Evolutionary conservation across 2,329 filamentous ascomycete species (phyloP).

Genomic region (Stagonosporopsis vannaccii): DNA sequence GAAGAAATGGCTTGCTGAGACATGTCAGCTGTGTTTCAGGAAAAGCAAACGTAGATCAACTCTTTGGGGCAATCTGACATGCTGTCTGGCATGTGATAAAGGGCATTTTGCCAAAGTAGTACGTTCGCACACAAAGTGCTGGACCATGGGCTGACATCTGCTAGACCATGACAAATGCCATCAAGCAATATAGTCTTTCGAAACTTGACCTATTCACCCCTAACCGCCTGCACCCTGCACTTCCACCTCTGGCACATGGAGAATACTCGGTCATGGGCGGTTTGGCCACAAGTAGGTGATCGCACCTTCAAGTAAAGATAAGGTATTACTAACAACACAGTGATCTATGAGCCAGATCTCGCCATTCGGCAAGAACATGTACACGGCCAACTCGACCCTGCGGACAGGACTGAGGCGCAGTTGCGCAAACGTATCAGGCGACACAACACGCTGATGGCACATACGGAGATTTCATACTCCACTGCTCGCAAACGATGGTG

Average conservation of each 20-base stretch:
- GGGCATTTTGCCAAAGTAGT: slow-evolving; percentile 40
- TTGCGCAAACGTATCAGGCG: slow-evolving; percentile 24
- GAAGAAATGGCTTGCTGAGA: slow-evolving; percentile 34
- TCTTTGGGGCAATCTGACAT: slow-evolving; percentile 30
- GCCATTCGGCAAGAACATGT: slow-evolving; percentile 30
- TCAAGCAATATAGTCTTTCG: slow-evolving; percentile 28
- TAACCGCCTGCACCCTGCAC: slow-evolving; percentile 32
- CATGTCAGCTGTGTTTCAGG: slow-evolving; percentile 40
- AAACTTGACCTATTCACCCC: slow-evolving; percentile 47
- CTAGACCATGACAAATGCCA: slow-evolving; percentile 43
- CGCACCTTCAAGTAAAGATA: rapidly evolving
- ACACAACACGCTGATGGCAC: slow-evolving; percentile 31
- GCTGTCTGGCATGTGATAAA: slow-evolving; percentile 39
- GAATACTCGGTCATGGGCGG: slow-evolving; percentile 29
- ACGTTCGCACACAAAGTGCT: neutral
- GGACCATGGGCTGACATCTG: neutral
- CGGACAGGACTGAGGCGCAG: neutral
- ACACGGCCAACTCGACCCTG: slow-evolving; percentile 19
- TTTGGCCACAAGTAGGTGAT: slow-evolving; percentile 19
- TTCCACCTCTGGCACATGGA: slow-evolving; percentile 32
- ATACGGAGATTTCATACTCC: slow-evolving; percentile 22
- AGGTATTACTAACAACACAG: neutral
- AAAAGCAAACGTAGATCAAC: slow-evolving; percentile 34
- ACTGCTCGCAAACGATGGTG: slow-evolving; percentile 5
- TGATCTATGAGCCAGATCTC: slow-evolving; percentile 37